These are phyloP conservation scores for Reticulascus tulasneorum DNA, from an alignment of 2,329 filamentous ascomycete species.

Conservation along the genomic window DNA sequence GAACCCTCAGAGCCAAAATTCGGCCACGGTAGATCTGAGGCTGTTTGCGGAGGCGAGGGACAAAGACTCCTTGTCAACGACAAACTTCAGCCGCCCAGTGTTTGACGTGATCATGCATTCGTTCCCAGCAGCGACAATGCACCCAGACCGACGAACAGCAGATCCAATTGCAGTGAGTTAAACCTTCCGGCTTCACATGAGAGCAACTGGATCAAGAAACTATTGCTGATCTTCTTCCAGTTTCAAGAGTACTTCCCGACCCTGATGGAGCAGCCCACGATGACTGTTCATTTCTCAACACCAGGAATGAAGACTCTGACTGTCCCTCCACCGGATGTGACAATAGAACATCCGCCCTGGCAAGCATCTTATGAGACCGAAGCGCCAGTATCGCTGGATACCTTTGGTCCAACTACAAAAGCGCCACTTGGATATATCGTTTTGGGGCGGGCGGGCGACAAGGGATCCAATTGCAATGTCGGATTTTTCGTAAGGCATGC, in stretches of 20 bases:
- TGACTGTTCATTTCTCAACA: conserved; percentile 20
- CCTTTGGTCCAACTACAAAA: conserved; percentile 21
- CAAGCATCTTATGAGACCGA: conserved; percentile 25
- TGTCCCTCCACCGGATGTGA: conserved; percentile 12
- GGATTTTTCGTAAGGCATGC: conserved; percentile 17
- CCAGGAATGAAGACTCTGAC: conserved; percentile 16
- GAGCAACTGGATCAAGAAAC: too few relatives aligned
- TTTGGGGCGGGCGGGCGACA: conserved; percentile 33
- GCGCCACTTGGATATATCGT: conserved; percentile 26
- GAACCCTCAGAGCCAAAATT: conserved; percentile 39
- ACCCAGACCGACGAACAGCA: conserved; percentile 30
- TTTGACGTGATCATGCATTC: conserved; percentile 37
- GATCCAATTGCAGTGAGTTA: too few relatives aligned
- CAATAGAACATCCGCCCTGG: too few relatives aligned
- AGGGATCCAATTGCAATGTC: conserved; percentile 33
- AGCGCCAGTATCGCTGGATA: conserved; percentile 18
- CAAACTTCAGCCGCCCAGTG: conserved; percentile 33
- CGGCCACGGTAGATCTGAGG: conserved; percentile 44
- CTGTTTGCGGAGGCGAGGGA: conserved; percentile 41
- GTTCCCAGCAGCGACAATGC: conserved; percentile 38
- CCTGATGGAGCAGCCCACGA: conserved; percentile 18
- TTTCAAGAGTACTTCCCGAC: conserved; percentile 20
- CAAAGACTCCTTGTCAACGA: conserved; percentile 27
- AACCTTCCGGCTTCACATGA: too few relatives aligned
- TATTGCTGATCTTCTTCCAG: conserved; percentile 22